These are phyloP conservation scores for Myriosclerotinia duriaeana DNA, from an alignment of 2,329 filamentous ascomycete genomes.

Conservation along the genomic window DNA sequence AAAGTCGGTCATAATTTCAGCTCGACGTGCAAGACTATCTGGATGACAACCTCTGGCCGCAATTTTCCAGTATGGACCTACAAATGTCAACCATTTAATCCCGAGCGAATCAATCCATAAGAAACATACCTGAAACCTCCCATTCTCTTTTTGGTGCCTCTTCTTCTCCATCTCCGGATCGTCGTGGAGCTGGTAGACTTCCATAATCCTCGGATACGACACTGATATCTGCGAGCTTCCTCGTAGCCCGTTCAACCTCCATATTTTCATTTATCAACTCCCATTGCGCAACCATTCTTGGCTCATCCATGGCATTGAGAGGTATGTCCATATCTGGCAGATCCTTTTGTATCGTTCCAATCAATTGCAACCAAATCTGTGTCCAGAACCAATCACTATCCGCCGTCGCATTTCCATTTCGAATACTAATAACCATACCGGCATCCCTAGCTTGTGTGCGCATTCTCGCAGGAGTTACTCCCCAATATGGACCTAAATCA, in stretches of 20 bases:
- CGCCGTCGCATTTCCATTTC: conserved; percentile 52
- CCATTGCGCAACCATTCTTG: conserved; percentile 59
- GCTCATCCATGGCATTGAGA: conserved; percentile 64
- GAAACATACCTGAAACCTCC: conserved; percentile 35
- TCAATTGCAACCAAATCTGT: conserved; percentile 44
- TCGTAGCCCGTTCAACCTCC: conserved; percentile 46
- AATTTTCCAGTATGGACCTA: conserved; percentile 54
- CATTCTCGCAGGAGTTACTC: conserved; percentile 47
- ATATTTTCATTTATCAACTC: conserved; percentile 55
- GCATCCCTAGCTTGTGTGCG: conserved; percentile 53
- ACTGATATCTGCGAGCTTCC: conserved; percentile 59
- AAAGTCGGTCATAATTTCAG: conserved; percentile 47
- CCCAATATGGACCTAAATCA: conserved; percentile 51
- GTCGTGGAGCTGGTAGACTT: conserved; percentile 42
- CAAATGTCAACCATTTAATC: conserved; percentile 50
- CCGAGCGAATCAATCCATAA: conserved; percentile 39
- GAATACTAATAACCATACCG: conserved; percentile 62
- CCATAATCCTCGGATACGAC: conserved; percentile 49
- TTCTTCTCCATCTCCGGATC: neutral
- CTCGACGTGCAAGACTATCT: conserved; percentile 57
- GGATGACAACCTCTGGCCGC: conserved; percentile 61
- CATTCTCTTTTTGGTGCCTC: conserved; percentile 26
- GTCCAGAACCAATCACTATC: conserved; percentile 46
- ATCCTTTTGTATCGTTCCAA: conserved; percentile 47
- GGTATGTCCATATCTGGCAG: conserved; percentile 66